Percentiles rank a stretch among this genome's conserved stretches.
Conservation (phyloP, 768 basidiomycete genomes). For the Boletus rex-veris region DNA sequence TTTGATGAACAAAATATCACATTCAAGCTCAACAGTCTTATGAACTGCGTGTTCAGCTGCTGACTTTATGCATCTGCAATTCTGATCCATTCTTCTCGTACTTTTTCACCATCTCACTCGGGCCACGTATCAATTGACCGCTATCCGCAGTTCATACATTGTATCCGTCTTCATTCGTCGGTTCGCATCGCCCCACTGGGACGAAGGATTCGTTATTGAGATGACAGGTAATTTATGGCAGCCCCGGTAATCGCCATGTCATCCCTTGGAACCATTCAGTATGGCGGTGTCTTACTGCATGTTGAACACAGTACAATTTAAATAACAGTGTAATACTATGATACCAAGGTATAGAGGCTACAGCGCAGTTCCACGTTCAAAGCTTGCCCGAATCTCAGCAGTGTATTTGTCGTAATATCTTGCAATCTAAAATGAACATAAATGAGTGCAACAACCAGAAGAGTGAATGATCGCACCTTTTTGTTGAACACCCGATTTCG, state of each 20-base stretch:
- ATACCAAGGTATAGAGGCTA: conserved; percentile 34
- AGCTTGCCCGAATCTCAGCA: conserved; percentile 91
- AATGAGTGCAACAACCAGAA: background rate
- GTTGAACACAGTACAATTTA: conserved; percentile 2
- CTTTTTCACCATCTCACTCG: background rate
- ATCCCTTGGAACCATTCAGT: background rate
- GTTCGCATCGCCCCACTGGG: background rate
- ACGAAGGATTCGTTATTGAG: too few relatives aligned
- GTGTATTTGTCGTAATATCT: conserved; percentile 98
- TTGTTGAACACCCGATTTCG: conserved; percentile 98
- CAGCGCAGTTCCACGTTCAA: conserved; percentile 94
- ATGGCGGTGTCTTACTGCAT: too few relatives aligned
- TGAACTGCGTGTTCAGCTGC: conserved; percentile 39
- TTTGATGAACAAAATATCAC: conserved; percentile 40
- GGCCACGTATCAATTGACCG: background rate
- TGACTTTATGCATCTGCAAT: conserved; percentile 43
- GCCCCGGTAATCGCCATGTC: background rate
- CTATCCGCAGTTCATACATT: background rate
- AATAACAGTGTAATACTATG: background rate
- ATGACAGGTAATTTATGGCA: too few relatives aligned
- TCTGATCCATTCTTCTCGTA: conserved; percentile 29
- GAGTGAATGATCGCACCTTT: conserved; percentile 52
- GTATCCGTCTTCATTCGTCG: too few relatives aligned
- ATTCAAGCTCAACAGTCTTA: conserved; percentile 52
- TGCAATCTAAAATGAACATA: conserved; percentile 57